Percentiles rank a stretch among this genome's conserved stretches.
phyloP scores from a whole-genome alignment of 2,329 filamentous ascomycete genomes.

The Talaromyces amestolkiae region DNA sequence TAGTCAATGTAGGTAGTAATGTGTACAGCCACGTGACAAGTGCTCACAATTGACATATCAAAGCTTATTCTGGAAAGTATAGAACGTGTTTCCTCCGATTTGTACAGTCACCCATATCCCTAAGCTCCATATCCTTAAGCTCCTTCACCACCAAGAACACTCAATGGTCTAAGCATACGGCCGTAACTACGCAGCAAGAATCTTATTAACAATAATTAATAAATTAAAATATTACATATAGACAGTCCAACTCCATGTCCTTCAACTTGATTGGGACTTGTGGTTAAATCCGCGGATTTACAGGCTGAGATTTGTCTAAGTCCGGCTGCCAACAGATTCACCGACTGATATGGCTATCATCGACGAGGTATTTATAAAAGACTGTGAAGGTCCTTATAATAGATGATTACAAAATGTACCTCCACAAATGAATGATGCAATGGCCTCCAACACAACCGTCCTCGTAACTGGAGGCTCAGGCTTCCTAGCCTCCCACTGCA shows the following conservation, averaged over 20 bases:
- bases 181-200: background rate
- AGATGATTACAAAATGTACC: background rate
- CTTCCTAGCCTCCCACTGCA: constrained; percentile 6
- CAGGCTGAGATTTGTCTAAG: background rate
- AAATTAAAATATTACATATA: background rate
- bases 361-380: background rate
- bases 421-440: background rate
- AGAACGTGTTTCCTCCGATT: background rate
- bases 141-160: background rate
- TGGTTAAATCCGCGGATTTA: background rate
- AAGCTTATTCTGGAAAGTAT: background rate
- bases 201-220: background rate
- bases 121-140: too few relatives aligned
- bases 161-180: background rate
- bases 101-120: background rate
- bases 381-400: background rate
- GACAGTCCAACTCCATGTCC: background rate
- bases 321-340: background rate
- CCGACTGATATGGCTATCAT: background rate
- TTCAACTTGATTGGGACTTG: background rate
- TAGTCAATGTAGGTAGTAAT: too few relatives aligned
- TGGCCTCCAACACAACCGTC: background rate
- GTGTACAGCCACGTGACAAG: background rate
- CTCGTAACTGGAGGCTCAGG: constrained; percentile 3
- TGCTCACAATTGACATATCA: background rate